A percentile compares a stretch with the other conserved stretches of the same genome.
phyloP scores from a whole-genome alignment of 2,329 filamentous ascomycete genomes.

The Pseudogymnoascus sp. region DNA sequence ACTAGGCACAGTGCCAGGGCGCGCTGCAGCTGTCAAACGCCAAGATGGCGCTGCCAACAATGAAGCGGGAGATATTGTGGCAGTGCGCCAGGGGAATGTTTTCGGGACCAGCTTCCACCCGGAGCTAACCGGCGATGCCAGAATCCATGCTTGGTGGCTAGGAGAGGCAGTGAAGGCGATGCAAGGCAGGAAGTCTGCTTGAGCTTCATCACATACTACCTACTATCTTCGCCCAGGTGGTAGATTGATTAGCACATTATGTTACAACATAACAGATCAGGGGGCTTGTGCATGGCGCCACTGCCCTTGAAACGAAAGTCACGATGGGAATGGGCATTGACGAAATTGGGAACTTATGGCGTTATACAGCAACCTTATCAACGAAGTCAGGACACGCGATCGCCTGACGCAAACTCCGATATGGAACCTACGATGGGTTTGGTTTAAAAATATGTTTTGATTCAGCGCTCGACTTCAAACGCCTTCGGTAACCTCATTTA shows the following conservation, averaged over 20 bases:
- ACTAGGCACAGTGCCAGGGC: constrained; percentile 41
- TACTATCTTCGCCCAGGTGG: no score
- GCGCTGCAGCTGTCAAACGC: constrained; percentile 33
- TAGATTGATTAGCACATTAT: not conserved
- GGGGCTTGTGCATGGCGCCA: not conserved
- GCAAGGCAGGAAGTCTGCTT: constrained; percentile 9
- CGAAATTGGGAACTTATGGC: not conserved
- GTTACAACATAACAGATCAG: not conserved
- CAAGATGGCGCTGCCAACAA: constrained; percentile 31
- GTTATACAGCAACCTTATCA: not conserved
- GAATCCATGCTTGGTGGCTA: constrained; percentile 94
- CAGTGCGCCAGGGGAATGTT: constrained; percentile 82
- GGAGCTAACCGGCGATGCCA: constrained; percentile 76
- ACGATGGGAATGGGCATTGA: not conserved
- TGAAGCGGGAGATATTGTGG: constrained; percentile 67
- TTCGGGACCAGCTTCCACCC: constrained; percentile 95
- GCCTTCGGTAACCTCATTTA: not conserved
- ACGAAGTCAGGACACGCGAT: not conserved
- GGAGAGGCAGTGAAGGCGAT: constrained; percentile 49
- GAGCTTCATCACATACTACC: not conserved
- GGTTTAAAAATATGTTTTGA: not conserved
- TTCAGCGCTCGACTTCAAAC: constrained; percentile 5
- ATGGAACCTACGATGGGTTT: not conserved
- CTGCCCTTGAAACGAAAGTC: not conserved
- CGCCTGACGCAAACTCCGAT: not conserved